Conservation (phyloP, 495 filamentous ascomycete species). For the Aspergillus panamensis region DNA sequence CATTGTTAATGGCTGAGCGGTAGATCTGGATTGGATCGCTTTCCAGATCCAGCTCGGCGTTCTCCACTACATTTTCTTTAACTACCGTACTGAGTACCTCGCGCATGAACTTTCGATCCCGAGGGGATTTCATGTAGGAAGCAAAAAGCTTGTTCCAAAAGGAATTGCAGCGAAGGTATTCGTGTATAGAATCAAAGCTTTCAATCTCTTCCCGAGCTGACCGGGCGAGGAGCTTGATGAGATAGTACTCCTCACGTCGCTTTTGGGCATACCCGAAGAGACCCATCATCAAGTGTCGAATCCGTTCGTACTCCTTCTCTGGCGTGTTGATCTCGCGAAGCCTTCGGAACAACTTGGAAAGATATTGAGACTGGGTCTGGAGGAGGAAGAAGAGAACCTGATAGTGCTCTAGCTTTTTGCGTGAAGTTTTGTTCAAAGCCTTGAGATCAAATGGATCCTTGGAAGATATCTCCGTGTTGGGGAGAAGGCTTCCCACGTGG, state of each 20-base stretch:
- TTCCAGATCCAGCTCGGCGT: slow-evolving; percentile 85
- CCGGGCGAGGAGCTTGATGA: slow-evolving; percentile 80
- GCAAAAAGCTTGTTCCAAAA: slow-evolving; percentile 87
- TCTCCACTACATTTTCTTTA: slow-evolving; percentile 84
- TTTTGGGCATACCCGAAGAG: slow-evolving; percentile 98
- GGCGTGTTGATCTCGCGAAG: slow-evolving; percentile 79
- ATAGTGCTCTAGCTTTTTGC: slow-evolving; percentile 92
- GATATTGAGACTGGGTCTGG: slow-evolving; percentile 93
- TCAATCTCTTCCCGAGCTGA: slow-evolving; percentile 88
- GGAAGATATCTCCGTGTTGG: slow-evolving; percentile 81
- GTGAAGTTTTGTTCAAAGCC: slow-evolving; percentile 91
- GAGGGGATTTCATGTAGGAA: slow-evolving; percentile 86
- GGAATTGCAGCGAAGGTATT: slow-evolving; percentile 84
- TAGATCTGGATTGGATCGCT: slow-evolving; percentile 99
- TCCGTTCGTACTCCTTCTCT: slow-evolving; percentile 88
- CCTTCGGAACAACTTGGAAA: slow-evolving; percentile 80
- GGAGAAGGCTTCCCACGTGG: slow-evolving; percentile 78
- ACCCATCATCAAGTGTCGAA: slow-evolving; percentile 93
- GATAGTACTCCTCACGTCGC: slow-evolving; percentile 91
- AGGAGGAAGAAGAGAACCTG: slow-evolving; percentile 97
- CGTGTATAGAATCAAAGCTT: slow-evolving; percentile 65
- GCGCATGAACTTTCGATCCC: slow-evolving; percentile 87
- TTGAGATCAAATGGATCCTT: slow-evolving; percentile 95
- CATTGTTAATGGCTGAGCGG: slow-evolving; percentile 88
- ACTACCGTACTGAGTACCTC: slow-evolving; percentile 80